phyloP scores from a whole-genome alignment of 305 asterid species.

The Fraxinus ornus region DNA sequence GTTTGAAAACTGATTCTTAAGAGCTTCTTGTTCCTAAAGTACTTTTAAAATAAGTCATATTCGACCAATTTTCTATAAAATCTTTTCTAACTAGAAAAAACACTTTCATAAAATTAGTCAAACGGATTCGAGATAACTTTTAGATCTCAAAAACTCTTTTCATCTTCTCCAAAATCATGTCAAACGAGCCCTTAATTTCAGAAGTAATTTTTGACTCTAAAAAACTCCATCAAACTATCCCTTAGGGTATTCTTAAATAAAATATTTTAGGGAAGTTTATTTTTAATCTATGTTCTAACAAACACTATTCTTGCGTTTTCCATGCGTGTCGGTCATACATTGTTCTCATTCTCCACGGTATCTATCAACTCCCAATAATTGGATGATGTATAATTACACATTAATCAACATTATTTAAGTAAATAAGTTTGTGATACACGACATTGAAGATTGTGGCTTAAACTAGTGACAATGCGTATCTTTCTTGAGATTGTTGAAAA shows the following conservation, averaged over 20 bases:
- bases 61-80: too few species aligned
- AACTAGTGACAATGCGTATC: neutral
- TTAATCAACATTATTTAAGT: too few species aligned
- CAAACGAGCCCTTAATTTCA: too few species aligned
- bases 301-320: neutral
- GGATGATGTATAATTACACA: neutral
- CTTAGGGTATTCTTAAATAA: neutral
- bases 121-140: neutral
- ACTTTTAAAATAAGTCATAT: too few species aligned
- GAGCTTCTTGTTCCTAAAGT: too few species aligned
- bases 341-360: neutral
- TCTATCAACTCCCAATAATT: neutral
- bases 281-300: neutral
- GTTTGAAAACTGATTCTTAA: too few species aligned
- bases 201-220: too few species aligned
- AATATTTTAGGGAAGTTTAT: neutral
- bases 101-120: too few species aligned
- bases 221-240: neutral
- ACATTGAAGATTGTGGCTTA: neutral
- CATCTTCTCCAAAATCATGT: neutral
- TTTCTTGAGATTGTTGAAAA: too few species aligned
- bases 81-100: too few species aligned
- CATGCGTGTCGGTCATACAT: neutral
- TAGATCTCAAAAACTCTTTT: neutral
- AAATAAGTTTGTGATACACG: neutral